Conservation (phyloP, 2,329 filamentous ascomycete genomes). For the Aspergillus sp. region DNA sequence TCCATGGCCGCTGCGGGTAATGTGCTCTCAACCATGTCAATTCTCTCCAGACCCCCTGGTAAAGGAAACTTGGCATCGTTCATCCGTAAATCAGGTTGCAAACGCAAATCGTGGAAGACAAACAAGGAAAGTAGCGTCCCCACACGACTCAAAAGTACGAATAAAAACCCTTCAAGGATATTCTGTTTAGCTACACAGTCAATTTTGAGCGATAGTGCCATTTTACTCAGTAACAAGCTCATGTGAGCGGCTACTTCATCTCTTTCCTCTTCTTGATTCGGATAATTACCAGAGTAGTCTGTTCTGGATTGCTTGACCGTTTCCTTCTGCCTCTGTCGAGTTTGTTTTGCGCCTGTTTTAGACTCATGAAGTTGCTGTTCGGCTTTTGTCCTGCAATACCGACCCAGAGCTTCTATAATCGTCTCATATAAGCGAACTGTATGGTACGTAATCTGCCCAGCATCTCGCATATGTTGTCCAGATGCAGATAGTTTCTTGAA, state of each 20-base stretch:
- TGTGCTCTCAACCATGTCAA: conserved; percentile 25
- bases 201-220: conserved; percentile 34
- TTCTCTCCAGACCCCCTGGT: conserved; percentile 35
- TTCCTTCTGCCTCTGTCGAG: conserved; percentile 19
- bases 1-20: conserved; percentile 34
- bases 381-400: conserved; percentile 26
- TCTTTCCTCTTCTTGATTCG: conserved; percentile 1
- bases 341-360: conserved; percentile 6
- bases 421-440: conserved; percentile 38
- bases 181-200: conserved; percentile 29
- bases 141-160: conserved; percentile 39
- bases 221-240: conserved; percentile 29
- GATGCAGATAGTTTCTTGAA: conserved; percentile 29
- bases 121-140: conserved; percentile 44
- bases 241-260: conserved; percentile 26
- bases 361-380: conserved; percentile 5
- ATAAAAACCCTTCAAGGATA: conserved; percentile 47
- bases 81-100: conserved; percentile 27
- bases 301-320: conserved; percentile 10
- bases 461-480: conserved; percentile 14
- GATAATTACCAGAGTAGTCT: background rate
- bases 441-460: conserved; percentile 36
- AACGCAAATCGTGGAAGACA: conserved; percentile 40
- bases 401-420: conserved; percentile 29
- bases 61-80: conserved; percentile 29